Evolutionary conservation across 2,329 filamentous ascomycete species (phyloP).

Genomic region (Scedosporium aurantiacum): DNA sequence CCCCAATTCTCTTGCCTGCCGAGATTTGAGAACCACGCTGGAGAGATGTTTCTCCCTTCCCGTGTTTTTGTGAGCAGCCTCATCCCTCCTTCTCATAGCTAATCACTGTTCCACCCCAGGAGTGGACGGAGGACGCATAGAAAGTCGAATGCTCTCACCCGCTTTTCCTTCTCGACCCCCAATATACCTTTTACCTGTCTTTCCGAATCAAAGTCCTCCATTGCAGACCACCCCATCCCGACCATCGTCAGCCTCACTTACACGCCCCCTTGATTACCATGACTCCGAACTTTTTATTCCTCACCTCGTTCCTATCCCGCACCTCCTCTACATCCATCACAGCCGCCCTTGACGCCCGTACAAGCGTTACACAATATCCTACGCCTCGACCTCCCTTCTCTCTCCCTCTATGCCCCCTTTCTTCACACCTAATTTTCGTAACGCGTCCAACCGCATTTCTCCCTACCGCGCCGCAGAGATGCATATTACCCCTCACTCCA

Average conservation of each 20-base stretch:
- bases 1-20: no score
- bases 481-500: background rate
- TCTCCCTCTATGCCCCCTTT: no score
- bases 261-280: background rate
- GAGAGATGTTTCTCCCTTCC: no score
- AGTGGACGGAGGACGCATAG: no score
- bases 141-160: no score
- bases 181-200: no score
- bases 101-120: no score
- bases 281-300: background rate
- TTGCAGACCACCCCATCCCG: background rate
- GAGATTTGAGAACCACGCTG: no score
- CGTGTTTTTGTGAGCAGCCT: no score
- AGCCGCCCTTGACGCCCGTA: background rate
- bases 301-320: background rate
- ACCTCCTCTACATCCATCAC: background rate
- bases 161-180: no score
- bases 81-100: no score
- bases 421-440: background rate
- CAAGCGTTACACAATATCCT: background rate
- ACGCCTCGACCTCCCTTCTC: background rate
- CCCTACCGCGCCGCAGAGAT: background rate
- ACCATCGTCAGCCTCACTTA: background rate
- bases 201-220: no score
- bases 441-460: background rate